Percentiles rank a stretch among this genome's conserved stretches.
Evolutionary conservation across 129 eudicot genomes (phyloP).

Genomic region (Helichrysum umbraculigerum): DNA sequence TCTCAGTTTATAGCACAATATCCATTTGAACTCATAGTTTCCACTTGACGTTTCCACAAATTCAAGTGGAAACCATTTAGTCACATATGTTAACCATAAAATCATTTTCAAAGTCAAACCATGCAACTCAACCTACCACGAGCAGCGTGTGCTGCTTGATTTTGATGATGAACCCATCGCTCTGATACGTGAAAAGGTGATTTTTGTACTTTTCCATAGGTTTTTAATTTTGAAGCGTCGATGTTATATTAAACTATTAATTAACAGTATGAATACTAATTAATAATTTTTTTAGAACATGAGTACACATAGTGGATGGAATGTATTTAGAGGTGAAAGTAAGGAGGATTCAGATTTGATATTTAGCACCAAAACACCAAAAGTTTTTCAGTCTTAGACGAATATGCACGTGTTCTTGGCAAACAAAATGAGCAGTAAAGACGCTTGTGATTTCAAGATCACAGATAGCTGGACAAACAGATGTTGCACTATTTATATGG

Average conservation of each 20-base stretch:
- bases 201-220: not conserved
- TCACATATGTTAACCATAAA: constrained; percentile 19
- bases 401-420: constrained; percentile 4
- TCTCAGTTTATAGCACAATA: constrained; percentile 16
- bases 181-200: constrained; percentile 19
- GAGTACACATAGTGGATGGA: not conserved
- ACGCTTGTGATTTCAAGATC: constrained; percentile 18
- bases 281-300: not conserved
- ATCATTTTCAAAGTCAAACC: constrained; percentile 19
- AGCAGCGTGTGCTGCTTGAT: constrained; percentile 14
- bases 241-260: not conserved
- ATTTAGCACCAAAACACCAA: constrained; percentile 14
- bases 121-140: constrained; percentile 17
- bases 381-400: constrained; percentile 7
- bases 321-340: constrained; percentile 4
- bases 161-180: constrained; percentile 9
- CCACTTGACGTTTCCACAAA: constrained; percentile 6
- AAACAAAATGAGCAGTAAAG: constrained; percentile 1
- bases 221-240: not conserved
- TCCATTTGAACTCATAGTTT: constrained; percentile 11
- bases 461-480: constrained; percentile 9
- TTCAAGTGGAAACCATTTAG: constrained; percentile 13
- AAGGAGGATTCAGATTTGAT: not conserved
- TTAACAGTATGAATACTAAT: not conserved
- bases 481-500: constrained; percentile 3